These are phyloP conservation scores for Alternaria incomplexa DNA, from an alignment of 2,329 filamentous ascomycete genomes.

Conservation along the genomic window DNA sequence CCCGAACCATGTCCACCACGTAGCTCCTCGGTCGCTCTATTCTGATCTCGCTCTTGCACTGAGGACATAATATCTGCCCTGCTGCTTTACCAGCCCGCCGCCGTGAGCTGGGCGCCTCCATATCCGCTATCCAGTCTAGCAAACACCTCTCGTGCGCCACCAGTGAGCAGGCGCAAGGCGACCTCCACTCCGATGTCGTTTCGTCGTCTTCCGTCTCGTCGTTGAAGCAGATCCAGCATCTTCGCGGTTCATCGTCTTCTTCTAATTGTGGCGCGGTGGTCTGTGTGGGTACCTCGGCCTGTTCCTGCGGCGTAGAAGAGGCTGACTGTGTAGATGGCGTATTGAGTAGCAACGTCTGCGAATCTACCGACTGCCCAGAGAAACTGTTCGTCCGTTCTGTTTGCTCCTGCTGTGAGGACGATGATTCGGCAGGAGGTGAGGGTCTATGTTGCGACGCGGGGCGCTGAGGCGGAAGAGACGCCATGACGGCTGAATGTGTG, in stretches of 20 bases:
- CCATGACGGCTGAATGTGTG: constrained; percentile 38
- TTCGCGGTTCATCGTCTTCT: constrained; percentile 52
- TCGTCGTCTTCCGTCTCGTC: constrained; percentile 70
- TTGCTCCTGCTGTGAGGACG: constrained; percentile 25
- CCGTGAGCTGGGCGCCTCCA: constrained; percentile 68
- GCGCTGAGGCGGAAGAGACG: constrained; percentile 50
- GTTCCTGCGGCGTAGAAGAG: constrained; percentile 17
- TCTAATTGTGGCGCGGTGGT: constrained; percentile 17
- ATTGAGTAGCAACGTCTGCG: constrained; percentile 55
- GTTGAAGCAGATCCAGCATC: constrained; percentile 74
- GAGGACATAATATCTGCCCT: constrained; percentile 79
- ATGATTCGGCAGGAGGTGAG: constrained; percentile 29
- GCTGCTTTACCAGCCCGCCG: constrained; percentile 52
- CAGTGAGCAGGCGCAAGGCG: constrained; percentile 88
- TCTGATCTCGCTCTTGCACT: constrained; percentile 83
- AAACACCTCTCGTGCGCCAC: constrained; percentile 90
- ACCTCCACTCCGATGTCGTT: constrained; percentile 73
- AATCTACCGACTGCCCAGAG: constrained; percentile 53
- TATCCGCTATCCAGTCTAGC: constrained; percentile 90
- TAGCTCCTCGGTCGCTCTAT: constrained; percentile 77
- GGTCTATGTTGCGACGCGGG: constrained; percentile 44
- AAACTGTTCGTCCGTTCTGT: constrained; percentile 42
- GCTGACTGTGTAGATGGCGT: constrained; percentile 28
- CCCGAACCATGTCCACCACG: constrained; percentile 70
- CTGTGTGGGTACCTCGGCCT: constrained; percentile 21